These are phyloP conservation scores for Tagetes patula DNA, from an alignment of 129 eudicot genomes.

Conservation along the genomic window DNA sequence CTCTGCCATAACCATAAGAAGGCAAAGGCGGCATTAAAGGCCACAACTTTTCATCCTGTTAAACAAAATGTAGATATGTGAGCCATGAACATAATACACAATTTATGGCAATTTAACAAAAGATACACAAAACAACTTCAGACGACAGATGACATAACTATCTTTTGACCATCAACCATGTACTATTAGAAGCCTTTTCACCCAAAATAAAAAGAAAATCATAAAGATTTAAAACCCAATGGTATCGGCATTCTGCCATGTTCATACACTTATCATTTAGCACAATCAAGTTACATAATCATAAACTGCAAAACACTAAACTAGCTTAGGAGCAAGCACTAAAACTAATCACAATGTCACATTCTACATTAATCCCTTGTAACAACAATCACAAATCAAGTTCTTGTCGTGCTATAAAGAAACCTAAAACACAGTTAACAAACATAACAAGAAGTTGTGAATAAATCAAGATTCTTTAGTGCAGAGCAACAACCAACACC, in stretches of 20 bases:
- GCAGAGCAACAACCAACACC: neutral
- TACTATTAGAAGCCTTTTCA: neutral
- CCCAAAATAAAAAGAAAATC: neutral
- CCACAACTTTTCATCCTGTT: constrained; percentile 85
- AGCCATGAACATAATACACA: constrained; percentile 12
- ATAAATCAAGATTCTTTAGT: neutral
- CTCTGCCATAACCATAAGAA: constrained; percentile 94
- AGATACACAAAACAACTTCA: neutral
- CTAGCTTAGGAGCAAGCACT: neutral
- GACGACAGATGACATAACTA: neutral
- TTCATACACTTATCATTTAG: constrained; percentile 1
- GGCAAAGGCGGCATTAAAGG: constrained; percentile 95
- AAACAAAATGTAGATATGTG: constrained; percentile 11
- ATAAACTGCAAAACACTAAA: neutral
- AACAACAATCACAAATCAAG: constrained; percentile 19
- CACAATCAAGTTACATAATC: constrained; percentile 3
- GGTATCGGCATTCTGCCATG: neutral
- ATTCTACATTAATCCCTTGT: neutral
- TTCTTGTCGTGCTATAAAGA: neutral
- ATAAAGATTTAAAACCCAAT: neutral
- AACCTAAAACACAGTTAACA: neutral
- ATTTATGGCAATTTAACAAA: neutral
- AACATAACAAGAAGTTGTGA: neutral
- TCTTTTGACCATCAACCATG: neutral
- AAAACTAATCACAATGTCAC: neutral